Conservation (phyloP, 495 filamentous ascomycete species). For the Penicillium parvum region DNA sequence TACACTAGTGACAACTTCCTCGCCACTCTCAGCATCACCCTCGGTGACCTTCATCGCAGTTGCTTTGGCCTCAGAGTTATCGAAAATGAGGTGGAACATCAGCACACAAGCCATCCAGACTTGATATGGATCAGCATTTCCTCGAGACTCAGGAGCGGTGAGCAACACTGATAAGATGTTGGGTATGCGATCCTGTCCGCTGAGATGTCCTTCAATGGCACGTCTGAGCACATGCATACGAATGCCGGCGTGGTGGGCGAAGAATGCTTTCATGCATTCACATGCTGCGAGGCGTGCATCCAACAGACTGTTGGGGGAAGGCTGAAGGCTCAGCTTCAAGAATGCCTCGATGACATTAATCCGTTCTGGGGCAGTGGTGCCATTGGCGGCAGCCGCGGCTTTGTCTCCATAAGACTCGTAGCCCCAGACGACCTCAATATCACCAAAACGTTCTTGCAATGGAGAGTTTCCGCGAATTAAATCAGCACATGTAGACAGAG, state of each 20-base stretch:
- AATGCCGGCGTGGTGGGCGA: slow-evolving; percentile 72
- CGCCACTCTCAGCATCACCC: slow-evolving; percentile 83
- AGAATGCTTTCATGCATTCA: slow-evolving; percentile 89
- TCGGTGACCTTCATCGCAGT: slow-evolving; percentile 78
- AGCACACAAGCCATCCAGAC: slow-evolving; percentile 90
- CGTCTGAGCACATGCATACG: slow-evolving; percentile 78
- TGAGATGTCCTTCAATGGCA: slow-evolving; percentile 81
- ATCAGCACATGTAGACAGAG: slow-evolving; percentile 79
- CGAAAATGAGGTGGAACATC: slow-evolving; percentile 82
- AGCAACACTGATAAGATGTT: slow-evolving; percentile 85
- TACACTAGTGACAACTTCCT: slow-evolving; percentile 93
- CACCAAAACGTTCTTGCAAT: slow-evolving; percentile 84
- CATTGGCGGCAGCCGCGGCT: slow-evolving; percentile 35
- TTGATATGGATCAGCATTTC: slow-evolving; percentile 77
- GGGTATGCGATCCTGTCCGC: slow-evolving; percentile 77
- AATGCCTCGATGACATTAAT: slow-evolving; percentile 93
- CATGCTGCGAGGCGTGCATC: slow-evolving; percentile 80
- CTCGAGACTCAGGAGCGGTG: slow-evolving; percentile 51
- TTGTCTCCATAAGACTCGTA: slow-evolving; percentile 16
- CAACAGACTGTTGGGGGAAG: slow-evolving; percentile 60
- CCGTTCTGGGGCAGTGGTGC: slow-evolving; percentile 43
- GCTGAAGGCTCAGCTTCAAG: slow-evolving; percentile 77
- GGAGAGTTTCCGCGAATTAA: slow-evolving; percentile 75
- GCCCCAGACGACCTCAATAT: slow-evolving; percentile 53
- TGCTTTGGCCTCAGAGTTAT: slow-evolving; percentile 73